Evolutionary conservation across 495 filamentous ascomycete genomes (phyloP).

Genomic region (Cryomyces minteri): DNA sequence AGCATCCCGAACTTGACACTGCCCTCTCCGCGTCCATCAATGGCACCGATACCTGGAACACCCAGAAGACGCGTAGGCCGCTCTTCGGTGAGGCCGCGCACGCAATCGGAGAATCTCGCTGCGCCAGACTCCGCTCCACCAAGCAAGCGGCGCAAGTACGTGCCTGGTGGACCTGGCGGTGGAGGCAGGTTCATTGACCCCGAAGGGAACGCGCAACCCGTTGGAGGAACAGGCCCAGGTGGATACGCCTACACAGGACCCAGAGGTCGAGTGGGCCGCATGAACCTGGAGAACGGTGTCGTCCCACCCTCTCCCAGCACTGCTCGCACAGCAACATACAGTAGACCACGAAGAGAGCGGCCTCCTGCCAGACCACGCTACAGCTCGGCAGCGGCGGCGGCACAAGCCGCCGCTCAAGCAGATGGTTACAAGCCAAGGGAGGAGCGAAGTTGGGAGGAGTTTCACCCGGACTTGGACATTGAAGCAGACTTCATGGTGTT

Average conservation of each 20-base stretch:
- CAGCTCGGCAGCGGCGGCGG: constrained; percentile 68
- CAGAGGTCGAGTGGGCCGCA: constrained; percentile 23
- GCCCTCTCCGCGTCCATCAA: too few species aligned
- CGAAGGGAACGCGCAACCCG: constrained; percentile 21
- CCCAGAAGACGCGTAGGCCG: too few species aligned
- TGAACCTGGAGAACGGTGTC: constrained; percentile 22
- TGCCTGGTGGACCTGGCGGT: constrained; percentile 22
- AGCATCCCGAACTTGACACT: too few species aligned
- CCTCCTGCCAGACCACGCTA: constrained; percentile 33
- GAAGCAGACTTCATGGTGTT: constrained; percentile 61
- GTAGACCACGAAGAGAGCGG: constrained; percentile 32
- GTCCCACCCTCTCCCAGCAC: constrained; percentile 26
- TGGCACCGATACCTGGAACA: too few species aligned
- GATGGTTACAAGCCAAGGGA: constrained; percentile 95
- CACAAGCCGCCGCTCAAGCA: constrained; percentile 66
- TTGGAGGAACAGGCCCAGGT: constrained; percentile 26
- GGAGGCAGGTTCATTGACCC: constrained; percentile 22
- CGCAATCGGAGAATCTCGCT: too few species aligned
- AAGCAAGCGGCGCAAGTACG: constrained; percentile 17
- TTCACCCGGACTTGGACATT: constrained; percentile 85
- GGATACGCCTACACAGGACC: constrained; percentile 26
- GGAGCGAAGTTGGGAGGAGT: constrained; percentile 92
- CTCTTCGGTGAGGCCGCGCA: too few species aligned
- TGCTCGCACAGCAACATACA: constrained; percentile 27
- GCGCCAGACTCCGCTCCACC: background rate